Evolutionary conservation across 306 rosid species (phyloP).

Genomic region (Vigna hirtella): DNA sequence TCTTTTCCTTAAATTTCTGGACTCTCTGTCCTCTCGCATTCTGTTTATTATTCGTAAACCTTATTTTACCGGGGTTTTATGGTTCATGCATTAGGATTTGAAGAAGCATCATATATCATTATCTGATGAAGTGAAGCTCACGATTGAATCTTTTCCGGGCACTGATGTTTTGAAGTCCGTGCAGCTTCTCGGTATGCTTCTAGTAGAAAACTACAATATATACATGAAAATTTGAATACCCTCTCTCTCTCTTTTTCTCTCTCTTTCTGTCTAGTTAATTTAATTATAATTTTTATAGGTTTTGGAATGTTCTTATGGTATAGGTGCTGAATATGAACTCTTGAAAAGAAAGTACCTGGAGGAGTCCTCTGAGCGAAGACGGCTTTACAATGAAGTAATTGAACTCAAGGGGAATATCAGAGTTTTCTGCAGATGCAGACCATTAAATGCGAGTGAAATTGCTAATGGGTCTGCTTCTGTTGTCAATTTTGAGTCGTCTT

Average conservation of each 20-base stretch:
- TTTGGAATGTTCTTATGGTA: constrained; percentile 36
- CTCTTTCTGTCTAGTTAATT: not conserved
- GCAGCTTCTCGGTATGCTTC: constrained; percentile 69
- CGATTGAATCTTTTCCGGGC: constrained; percentile 65
- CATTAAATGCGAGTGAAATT: constrained; percentile 69
- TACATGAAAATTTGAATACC: not conserved
- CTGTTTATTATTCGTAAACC: not conserved
- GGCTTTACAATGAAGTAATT: constrained; percentile 86
- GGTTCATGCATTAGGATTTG: constrained; percentile 62
- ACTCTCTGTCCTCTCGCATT: not conserved
- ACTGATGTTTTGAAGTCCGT: constrained; percentile 65
- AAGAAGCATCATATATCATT: constrained; percentile 67
- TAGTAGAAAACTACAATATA: constrained; percentile 1
- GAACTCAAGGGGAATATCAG: constrained; percentile 93
- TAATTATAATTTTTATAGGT: constrained; percentile 23
- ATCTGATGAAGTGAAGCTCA: constrained; percentile 63
- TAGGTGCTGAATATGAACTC: constrained; percentile 79
- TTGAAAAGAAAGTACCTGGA: constrained; percentile 73
- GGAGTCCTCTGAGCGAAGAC: constrained; percentile 79
- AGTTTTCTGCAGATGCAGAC: constrained; percentile 97
- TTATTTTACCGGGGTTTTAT: constrained; percentile 29
- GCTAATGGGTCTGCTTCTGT: constrained; percentile 61
- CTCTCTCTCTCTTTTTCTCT: not conserved
- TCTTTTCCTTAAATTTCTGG: not conserved
- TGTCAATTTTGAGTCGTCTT: constrained; percentile 76